Base-by-base conservation (phyloP, 345 rosid species). In the Corchorus capsularis region DNA sequence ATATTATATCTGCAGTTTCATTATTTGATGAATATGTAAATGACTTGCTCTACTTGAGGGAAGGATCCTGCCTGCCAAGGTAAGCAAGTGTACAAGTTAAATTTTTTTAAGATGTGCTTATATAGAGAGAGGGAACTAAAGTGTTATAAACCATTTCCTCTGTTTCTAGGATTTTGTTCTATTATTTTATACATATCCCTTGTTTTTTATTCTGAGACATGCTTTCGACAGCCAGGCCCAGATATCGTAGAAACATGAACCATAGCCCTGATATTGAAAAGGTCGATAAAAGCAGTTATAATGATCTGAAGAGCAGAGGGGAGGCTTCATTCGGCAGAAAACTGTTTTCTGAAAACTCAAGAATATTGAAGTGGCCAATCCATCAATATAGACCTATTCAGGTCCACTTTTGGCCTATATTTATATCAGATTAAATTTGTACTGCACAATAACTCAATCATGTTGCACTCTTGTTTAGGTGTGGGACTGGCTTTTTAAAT, bases 401-500 rank as follows among this genome's bases (percentile, higher is more conserved):
- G 85, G 98, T 89, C 80, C 63, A 43, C 20, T 20, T 63, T 57
- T 8, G 10, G 19, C 47, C n/a, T 65, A 57, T 17, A 54, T 27
- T 27, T 27, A 8, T 34, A 55, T 39, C n/a, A 53, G 57, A 20
- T 8, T 46, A 1, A 27, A 16, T 3, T 12, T 45, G 32, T 14
- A 17, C 46, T 68, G 11, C 5, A 8, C 39, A 0, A 45, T 46
- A 56, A 75, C 37, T 73, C 54, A 47, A 60, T 46, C 19, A 59
- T 37, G 57, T 71, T 72, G 59, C 41, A 10, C 46, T 68, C 74
- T 53, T 53, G 61, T 60, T 22, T 79, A 94, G 98, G 92, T 93
- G 3, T 93, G 95, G 97, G 97, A 91, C 77, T 92, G 97, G 97
- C 75, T 94, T 70, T 94, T 94, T 73, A 91, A 88, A 87, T 86